Base-by-base conservation (phyloP, 495 filamentous ascomycete genomes). In the Umbilicaria muhlenbergii region DNA sequence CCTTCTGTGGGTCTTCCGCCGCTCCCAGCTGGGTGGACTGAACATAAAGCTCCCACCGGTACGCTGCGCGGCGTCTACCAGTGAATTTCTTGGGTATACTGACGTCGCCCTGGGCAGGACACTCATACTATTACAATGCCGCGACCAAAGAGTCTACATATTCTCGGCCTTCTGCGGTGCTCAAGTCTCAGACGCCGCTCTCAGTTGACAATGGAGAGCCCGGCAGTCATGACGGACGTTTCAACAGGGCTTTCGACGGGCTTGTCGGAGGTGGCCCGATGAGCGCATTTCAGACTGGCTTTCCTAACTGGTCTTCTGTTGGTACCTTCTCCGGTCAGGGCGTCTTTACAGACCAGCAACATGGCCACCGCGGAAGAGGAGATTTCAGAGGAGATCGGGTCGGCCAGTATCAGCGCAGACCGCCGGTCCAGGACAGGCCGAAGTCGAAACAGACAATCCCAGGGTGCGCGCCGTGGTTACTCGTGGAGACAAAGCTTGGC, bases 41-140 rank as follows among this genome's bases (percentile, higher is more conserved):
- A 93, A 60, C 87, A 95, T 62, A 86, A 81, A 67, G 84, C 89
- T 45, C 87, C 87, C 13, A 80, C 83, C 44, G 87, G 78, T 78
- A 53, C 32, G 62, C 60, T 33, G 45, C 31, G 41, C 10, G 21
- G 21, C n/a, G 31, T 13, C 21, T 41, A 28, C 21, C n/a, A 37
- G 33, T 43, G 14, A 11, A 34, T 45, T 10, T 11, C 6, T 34
- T 41, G 18, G 21, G 42, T 37, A 48, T 51, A 41, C 24, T 47
- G 50, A 51, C 45, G 40, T 44, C 34, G 48, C 16, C 39, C 44
- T 41, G 24, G 46, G 31, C 17, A 82, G 80, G 88, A 5, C 86
- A 92, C 55, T 68, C 73, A 12, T 95, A 93, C 62, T 94, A 88
- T 58, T 91, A 92, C 64, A 83, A 94, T 63, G 65, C 77, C n/a